These are phyloP conservation scores for Pezizomycotina sp. DNA, from an alignment of 2,329 filamentous ascomycete genomes.

Conservation along the genomic window DNA sequence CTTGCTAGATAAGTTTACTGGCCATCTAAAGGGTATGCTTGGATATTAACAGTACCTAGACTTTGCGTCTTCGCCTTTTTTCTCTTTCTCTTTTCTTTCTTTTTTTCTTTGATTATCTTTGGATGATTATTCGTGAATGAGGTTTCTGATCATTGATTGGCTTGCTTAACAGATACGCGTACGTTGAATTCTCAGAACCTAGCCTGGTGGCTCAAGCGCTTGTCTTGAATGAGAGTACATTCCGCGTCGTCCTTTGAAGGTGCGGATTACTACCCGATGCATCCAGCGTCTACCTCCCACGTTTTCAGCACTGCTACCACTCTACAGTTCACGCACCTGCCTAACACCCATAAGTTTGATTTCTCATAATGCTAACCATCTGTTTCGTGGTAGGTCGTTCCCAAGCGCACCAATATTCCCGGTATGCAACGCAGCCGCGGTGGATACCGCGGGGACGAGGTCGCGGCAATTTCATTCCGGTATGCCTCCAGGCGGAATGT, in stretches of 20 bases:
- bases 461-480: slow-evolving; percentile 36
- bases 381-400: slow-evolving; percentile 54
- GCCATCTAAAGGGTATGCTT: slow-evolving; percentile 90
- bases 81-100: too few species aligned
- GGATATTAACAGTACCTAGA: not conserved
- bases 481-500: slow-evolving; percentile 34
- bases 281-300: slow-evolving; percentile 3
- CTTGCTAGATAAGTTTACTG: slow-evolving; percentile 91
- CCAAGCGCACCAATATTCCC: slow-evolving; percentile 91
- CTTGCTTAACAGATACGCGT: slow-evolving; percentile 59
- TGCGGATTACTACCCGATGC: slow-evolving; percentile 35
- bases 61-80: not conserved
- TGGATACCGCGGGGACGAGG: slow-evolving; percentile 37
- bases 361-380: slow-evolving; percentile 27
- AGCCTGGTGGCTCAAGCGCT: slow-evolving; percentile 83
- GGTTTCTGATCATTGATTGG: not conserved
- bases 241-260: slow-evolving; percentile 91
- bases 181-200: slow-evolving; percentile 94
- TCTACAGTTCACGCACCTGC: not conserved
- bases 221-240: slow-evolving; percentile 88
- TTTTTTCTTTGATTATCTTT: not conserved
- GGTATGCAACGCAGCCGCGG: slow-evolving; percentile 76
- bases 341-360: slow-evolving; percentile 18
- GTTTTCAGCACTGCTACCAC: not conserved
- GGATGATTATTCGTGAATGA: slow-evolving; percentile 3